These are phyloP conservation scores for Aspergillus clavatus DNA, from an alignment of 2,329 filamentous ascomycete species.

Conservation along the genomic window DNA sequence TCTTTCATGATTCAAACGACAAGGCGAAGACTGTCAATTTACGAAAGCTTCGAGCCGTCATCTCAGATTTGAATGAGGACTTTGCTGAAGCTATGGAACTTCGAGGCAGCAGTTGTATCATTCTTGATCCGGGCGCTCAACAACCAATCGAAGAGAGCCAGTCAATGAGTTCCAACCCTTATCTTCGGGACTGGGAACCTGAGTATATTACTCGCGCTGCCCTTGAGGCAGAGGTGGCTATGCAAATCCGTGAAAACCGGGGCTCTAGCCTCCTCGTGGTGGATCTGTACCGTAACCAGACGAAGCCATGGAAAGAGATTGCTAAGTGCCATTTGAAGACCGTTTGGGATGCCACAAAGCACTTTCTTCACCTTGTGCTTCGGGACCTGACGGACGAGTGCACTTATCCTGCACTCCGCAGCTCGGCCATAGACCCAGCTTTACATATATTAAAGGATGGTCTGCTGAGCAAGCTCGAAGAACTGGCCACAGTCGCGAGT, in stretches of 20 bases:
- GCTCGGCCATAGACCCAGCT: slow-evolving; percentile 16
- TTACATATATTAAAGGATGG: slow-evolving; percentile 18
- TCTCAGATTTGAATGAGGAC: slow-evolving; percentile 21
- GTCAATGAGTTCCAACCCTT: slow-evolving; percentile 6
- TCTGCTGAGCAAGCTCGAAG: slow-evolving; percentile 19
- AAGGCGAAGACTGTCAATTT: slow-evolving; percentile 19
- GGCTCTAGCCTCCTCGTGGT: slow-evolving; percentile 32
- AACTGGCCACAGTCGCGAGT: slow-evolving; percentile 19
- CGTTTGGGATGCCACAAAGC: slow-evolving; percentile 18
- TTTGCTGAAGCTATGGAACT: slow-evolving; percentile 17
- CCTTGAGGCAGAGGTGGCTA: slow-evolving; percentile 17
- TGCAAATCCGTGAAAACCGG: slow-evolving; percentile 23
- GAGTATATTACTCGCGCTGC: not conserved
- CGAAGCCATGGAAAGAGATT: slow-evolving; percentile 30
- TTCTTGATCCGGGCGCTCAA: not conserved
- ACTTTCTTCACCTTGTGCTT: slow-evolving; percentile 23
- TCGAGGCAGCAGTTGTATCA: slow-evolving; percentile 1
- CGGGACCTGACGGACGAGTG: slow-evolving; percentile 21
- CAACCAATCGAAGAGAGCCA: not conserved
- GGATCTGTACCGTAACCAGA: slow-evolving; percentile 31
- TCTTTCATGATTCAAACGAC: slow-evolving; percentile 23
- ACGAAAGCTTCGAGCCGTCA: slow-evolving; percentile 30
- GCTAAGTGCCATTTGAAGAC: slow-evolving; percentile 21
- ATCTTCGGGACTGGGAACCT: slow-evolving; percentile 12
- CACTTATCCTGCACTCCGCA: slow-evolving; percentile 17